phyloP scores from a whole-genome alignment of 129 eudicot species.

The Pulicaria dysenterica region DNA sequence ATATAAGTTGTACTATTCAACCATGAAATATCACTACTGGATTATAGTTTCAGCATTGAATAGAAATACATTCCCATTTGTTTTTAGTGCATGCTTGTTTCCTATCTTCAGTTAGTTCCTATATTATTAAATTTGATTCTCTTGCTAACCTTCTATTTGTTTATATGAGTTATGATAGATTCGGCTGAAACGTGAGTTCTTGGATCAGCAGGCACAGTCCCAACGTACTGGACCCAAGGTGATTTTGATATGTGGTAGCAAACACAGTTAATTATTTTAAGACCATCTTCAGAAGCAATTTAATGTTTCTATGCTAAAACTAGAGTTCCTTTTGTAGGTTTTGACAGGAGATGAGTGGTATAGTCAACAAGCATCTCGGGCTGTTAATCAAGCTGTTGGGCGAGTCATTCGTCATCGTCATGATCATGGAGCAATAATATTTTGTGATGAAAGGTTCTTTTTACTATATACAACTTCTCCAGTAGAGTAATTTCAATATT shows the following conservation, averaged over 20 bases:
- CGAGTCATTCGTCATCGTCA: constrained; percentile 96
- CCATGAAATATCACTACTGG: neutral
- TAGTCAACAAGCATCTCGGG: constrained; percentile 92
- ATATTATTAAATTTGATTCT: constrained; percentile 4
- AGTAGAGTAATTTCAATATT: neutral
- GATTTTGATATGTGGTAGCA: constrained; percentile 25
- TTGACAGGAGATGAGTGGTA: constrained; percentile 97
- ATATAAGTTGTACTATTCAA: neutral
- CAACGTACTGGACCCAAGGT: constrained; percentile 63
- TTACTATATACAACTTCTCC: neutral
- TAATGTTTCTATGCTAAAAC: constrained; percentile 12
- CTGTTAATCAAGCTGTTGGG: constrained; percentile 99
- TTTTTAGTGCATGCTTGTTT: neutral
- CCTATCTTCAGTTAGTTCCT: neutral
- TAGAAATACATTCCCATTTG: neutral
- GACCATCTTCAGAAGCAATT: neutral
- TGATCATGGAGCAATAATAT: constrained; percentile 95
- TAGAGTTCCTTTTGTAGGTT: constrained; percentile 44
- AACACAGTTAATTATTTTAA: neutral
- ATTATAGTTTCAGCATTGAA: neutral
- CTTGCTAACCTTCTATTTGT: constrained; percentile 12
- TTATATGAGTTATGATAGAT: constrained; percentile 46
- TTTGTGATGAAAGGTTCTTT: constrained; percentile 93
- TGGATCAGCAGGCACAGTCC: constrained; percentile 61
- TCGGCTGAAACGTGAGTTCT: constrained; percentile 90